Evolutionary conservation across 306 rosid species (phyloP), one percentile per base, ranked within the genome.

Genomic region (Malus fusca): DNA sequence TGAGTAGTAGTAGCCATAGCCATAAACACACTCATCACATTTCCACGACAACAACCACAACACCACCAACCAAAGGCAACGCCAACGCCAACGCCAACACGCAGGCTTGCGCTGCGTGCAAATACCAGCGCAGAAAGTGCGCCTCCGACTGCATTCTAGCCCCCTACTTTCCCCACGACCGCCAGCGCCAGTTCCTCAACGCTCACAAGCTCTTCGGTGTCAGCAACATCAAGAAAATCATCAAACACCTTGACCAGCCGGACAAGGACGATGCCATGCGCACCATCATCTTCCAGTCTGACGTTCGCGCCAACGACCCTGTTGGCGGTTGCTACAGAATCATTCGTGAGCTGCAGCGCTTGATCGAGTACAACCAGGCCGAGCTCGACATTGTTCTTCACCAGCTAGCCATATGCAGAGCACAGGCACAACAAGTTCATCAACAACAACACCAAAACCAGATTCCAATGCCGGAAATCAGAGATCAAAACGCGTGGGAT

Each of bases 21-120:
- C 66, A 35, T 19, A 35, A 51, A 42, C 28, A 75, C 26, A n/a
- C 25, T 28, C n/a, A 61, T 17, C 65, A 61, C 17, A 22, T 25
- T 71, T 37, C 78, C 3, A 33, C 77, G 23, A 15, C 77, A 25
- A 25, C 69, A 26, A 60, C 44, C 44, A n/a, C 26, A 56, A 19
- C 62, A n/a, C 25, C 62, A 22, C 11, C 62, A 66, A 6, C 52
- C 6, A 80, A 81, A 66, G 88, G 85, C 44, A 80, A 75, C 82
- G 78, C 80, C 44, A 80, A 75, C 82, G 78, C 80, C 44, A 80
- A 75, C 82, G 78, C 80, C 74, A 85, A 72, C 59, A 63, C 89
- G 73, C 98, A 90, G 25, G 98, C 97, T 67, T 94, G 98, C 46
- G 96, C 97, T 52, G 95, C 96, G 0, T 94, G 98, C 48, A 92